phyloP scores from a whole-genome alignment of 495 filamentous ascomycete species.

The Penicillium ochrochloron region DNA sequence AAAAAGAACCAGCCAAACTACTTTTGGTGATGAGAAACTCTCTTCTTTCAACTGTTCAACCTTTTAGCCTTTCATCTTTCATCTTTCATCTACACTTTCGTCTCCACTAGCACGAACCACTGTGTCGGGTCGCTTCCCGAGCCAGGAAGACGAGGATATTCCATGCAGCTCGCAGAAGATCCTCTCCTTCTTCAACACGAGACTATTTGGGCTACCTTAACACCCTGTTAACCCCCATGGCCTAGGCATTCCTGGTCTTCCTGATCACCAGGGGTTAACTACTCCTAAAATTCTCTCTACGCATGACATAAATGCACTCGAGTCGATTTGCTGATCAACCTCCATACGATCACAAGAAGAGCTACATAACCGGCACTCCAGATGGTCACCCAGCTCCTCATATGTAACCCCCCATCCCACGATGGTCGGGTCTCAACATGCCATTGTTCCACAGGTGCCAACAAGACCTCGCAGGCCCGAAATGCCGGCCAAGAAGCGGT shows the following conservation, averaged over 20 bases:
- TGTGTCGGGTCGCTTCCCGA: constrained; percentile 9
- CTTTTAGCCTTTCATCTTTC: neutral
- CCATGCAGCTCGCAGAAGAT: constrained; percentile 1
- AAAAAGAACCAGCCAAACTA: neutral
- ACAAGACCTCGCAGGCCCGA: neutral
- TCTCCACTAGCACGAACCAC: constrained; percentile 12
- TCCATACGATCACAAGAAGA: neutral
- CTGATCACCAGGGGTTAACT: neutral
- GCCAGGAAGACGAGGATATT: neutral
- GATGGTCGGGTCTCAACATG: neutral
- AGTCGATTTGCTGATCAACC: neutral
- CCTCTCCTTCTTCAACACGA: neutral
- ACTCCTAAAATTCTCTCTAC: neutral
- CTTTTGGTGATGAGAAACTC: too few species aligned
- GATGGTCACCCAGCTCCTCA: neutral
- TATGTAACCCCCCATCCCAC: neutral
- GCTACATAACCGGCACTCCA: neutral
- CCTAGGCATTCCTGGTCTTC: neutral
- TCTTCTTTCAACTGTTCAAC: neutral
- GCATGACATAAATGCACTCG: neutral
- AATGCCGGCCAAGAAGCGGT: constrained; percentile 6
- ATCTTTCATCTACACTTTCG: neutral
- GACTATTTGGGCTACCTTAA: neutral
- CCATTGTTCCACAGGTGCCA: neutral
- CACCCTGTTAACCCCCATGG: neutral